Evolutionary conservation across 2,329 filamentous ascomycete species (phyloP).

Genomic region (Claviceps humidiphila): DNA sequence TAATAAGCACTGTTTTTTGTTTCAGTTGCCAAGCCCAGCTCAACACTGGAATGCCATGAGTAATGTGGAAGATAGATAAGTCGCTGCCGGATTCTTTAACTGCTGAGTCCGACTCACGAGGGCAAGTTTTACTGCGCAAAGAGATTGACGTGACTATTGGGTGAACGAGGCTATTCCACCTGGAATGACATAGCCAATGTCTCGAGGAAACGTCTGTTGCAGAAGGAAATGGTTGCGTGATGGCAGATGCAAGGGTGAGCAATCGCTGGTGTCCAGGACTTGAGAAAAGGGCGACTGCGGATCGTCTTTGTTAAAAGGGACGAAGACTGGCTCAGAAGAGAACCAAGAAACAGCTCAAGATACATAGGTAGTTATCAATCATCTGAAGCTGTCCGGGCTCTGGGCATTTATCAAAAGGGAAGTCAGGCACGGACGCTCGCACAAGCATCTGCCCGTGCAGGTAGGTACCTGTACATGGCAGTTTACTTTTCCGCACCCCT

Average conservation of each 20-base stretch:
- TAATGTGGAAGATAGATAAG: not conserved
- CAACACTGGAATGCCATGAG: constrained; percentile 2
- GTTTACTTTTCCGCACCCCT: no score
- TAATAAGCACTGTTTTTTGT: not conserved
- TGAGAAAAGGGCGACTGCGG: not conserved
- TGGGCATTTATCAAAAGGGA: not conserved
- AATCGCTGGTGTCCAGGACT: not conserved
- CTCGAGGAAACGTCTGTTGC: not conserved
- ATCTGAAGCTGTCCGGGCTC: not conserved
- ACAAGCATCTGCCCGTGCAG: no score
- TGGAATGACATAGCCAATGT: constrained; percentile 2
- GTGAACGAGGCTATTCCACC: not conserved
- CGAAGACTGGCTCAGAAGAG: not conserved
- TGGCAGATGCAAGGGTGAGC: not conserved
- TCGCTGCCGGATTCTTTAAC: not conserved
- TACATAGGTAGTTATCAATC: not conserved
- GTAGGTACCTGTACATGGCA: no score
- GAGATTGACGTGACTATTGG: not conserved
- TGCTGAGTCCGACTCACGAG: not conserved
- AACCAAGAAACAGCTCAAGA: not conserved
- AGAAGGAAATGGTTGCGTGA: not conserved
- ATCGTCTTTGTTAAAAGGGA: not conserved
- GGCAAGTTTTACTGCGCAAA: not conserved
- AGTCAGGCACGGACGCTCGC: not conserved
- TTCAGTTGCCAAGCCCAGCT: not conserved